Percentiles rank a stretch among this genome's conserved stretches.
Conservation (phyloP, 345 rosid genomes). For the Balakata baccata region DNA sequence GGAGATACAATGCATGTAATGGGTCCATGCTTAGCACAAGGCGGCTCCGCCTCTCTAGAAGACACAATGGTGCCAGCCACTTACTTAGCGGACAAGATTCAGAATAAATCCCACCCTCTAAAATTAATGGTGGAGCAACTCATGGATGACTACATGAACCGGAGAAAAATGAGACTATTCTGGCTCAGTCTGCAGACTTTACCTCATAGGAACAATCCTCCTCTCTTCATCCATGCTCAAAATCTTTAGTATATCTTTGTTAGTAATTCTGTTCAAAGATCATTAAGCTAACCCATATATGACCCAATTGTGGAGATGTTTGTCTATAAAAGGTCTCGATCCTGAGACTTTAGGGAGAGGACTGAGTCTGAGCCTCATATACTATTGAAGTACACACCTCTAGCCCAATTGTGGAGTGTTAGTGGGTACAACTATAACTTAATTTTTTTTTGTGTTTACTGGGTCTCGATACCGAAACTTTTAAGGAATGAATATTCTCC, state of each 20-base stretch:
- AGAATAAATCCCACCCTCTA: too few species aligned
- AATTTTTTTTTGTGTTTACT: too few species aligned
- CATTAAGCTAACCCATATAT: neutral
- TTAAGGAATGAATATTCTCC: too few species aligned
- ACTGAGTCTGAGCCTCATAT: too few species aligned
- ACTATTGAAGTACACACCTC: too few species aligned
- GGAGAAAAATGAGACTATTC: conserved; percentile 19
- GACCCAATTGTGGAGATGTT: too few species aligned
- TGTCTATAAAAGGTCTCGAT: too few species aligned
- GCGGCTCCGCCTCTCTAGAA: conserved; percentile 35
- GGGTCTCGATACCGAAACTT: too few species aligned
- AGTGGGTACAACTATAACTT: too few species aligned
- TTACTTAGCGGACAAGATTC: conserved; percentile 20
- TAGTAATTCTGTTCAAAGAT: conserved; percentile 33
- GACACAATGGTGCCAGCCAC: conserved; percentile 26
- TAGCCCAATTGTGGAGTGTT: too few species aligned
- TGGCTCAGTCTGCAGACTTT: conserved; percentile 42
- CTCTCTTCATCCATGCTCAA: conserved; percentile 26
- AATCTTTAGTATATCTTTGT: conserved; percentile 12
- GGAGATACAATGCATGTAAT: conserved; percentile 44
- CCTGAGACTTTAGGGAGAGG: too few species aligned
- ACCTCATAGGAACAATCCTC: conserved; percentile 31
- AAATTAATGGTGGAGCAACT: neutral
- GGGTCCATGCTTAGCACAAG: conserved; percentile 38
- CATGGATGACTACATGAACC: conserved; percentile 12